Conservation (phyloP, 208 protist species). For the Trypanosoma vivax region DNA sequence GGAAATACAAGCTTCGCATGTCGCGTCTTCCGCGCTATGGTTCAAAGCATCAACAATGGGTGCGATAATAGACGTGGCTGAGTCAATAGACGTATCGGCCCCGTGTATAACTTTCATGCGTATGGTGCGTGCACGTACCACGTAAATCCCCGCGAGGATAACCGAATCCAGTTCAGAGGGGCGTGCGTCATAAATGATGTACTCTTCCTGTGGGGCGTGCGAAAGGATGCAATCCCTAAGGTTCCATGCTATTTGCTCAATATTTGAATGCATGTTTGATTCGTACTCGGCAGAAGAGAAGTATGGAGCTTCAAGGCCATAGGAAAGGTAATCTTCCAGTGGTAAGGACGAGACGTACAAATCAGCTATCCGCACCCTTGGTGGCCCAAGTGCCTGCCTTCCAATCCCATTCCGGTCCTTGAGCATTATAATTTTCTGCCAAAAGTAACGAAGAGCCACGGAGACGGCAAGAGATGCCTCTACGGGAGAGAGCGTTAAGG, state of each 20-base stretch:
- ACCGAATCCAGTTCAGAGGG: constrained; percentile 41
- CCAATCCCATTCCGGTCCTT: constrained; percentile 1
- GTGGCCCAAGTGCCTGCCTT: constrained; percentile 1
- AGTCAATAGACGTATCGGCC: constrained; percentile 15
- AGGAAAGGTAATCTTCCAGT: constrained; percentile 27
- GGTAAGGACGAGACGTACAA: constrained; percentile 48
- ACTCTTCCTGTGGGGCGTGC: constrained; percentile 43
- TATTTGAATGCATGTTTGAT: constrained; percentile 35
- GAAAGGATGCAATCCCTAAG: constrained; percentile 60
- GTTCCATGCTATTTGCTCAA: constrained; percentile 68
- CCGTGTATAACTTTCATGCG: constrained; percentile 31
- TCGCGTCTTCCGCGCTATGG: constrained; percentile 23
- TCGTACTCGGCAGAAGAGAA: constrained; percentile 19
- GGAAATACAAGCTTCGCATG: constrained; percentile 49
- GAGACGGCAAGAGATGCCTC: constrained; percentile 55
- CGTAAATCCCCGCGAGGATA: constrained; percentile 58
- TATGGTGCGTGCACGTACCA: constrained; percentile 59
- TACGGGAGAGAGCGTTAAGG: constrained; percentile 56
- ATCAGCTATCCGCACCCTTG: constrained; percentile 23
- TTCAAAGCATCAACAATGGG: constrained; percentile 67
- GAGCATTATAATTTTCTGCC: constrained; percentile 15
- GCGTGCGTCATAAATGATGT: constrained; percentile 45
- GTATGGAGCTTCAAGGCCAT: constrained; percentile 58
- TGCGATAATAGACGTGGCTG: constrained; percentile 37
- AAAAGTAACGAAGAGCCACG: constrained; percentile 75